A percentile compares a stretch with the other conserved stretches of the same genome.
Conservation (phyloP, 2,329 filamentous ascomycete species). For the Pyricularia grisea region DNA sequence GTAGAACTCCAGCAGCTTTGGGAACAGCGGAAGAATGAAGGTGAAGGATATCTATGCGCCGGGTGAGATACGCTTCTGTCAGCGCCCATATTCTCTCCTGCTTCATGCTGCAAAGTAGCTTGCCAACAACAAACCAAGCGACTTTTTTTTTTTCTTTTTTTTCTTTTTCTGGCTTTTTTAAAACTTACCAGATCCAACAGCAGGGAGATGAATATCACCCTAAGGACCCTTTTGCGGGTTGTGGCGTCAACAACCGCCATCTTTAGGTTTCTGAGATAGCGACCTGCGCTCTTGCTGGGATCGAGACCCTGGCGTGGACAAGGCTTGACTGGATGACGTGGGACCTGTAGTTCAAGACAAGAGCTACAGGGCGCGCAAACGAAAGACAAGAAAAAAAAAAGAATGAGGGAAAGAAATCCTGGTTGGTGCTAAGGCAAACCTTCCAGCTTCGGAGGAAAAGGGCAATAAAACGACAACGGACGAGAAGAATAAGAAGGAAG, state of each 20-base stretch:
- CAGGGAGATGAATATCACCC: constrained; percentile 80
- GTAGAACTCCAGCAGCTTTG: constrained; percentile 92
- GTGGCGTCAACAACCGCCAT: constrained; percentile 40
- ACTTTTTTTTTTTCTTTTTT: neutral
- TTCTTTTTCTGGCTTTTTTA: neutral
- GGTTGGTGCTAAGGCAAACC: neutral
- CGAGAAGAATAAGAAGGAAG: neutral
- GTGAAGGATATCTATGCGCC: constrained; percentile 80
- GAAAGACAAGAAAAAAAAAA: neutral
- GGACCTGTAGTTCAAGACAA: neutral
- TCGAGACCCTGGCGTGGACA: neutral
- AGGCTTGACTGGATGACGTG: neutral
- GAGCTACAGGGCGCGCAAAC: neutral
- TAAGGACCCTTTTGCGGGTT: constrained; percentile 70
- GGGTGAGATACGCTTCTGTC: neutral
- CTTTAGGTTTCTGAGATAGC: constrained; percentile 12
- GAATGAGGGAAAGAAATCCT: neutral
- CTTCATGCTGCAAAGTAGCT: neutral
- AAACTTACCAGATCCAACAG: constrained; percentile 73
- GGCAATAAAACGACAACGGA: neutral
- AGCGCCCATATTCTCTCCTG: neutral
- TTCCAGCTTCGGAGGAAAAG: neutral
- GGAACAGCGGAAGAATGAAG: constrained; percentile 94
- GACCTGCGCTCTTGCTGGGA: constrained; percentile 6
- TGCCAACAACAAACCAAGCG: neutral